A percentile compares a stretch with the other conserved stretches of the same genome.
Conservation (phyloP, 495 filamentous ascomycete genomes). For the Pseudevernia furfuracea region DNA sequence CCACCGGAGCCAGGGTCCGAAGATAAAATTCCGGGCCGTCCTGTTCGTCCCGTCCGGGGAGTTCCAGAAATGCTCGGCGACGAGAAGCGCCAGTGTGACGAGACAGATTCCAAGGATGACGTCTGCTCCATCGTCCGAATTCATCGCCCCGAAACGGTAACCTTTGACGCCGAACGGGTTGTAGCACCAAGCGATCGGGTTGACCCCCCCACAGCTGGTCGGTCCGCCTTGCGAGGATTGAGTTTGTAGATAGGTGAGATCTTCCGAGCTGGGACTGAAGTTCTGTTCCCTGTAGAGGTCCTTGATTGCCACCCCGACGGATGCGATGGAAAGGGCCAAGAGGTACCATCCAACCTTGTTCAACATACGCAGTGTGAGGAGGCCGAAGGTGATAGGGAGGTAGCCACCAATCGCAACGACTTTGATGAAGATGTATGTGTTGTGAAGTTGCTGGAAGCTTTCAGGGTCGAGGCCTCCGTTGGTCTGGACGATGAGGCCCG, state of each 20-base stretch:
- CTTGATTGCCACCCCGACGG: constrained; percentile 13
- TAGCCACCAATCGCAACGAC: constrained; percentile 22
- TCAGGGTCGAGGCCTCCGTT: constrained; percentile 17
- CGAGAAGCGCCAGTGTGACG: background rate
- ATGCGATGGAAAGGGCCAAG: constrained; percentile 13
- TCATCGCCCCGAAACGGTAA: background rate
- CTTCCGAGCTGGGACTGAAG: too few relatives aligned
- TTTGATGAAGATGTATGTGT: constrained; percentile 19
- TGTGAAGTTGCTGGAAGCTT: constrained; percentile 21
- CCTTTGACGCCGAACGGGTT: background rate
- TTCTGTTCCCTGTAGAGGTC: constrained; percentile 12
- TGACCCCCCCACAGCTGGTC: background rate
- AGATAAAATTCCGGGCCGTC: too few relatives aligned
- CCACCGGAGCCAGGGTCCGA: too few relatives aligned
- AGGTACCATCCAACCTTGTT: constrained; percentile 23
- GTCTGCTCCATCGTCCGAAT: background rate
- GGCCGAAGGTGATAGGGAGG: constrained; percentile 23
- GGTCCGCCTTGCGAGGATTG: constrained; percentile 4
- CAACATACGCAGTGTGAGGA: constrained; percentile 19
- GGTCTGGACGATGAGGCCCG: constrained; percentile 12
- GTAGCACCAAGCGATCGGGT: background rate
- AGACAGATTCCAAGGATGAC: background rate
- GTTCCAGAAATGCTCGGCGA: background rate
- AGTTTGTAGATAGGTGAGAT: too few relatives aligned
- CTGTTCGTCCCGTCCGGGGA: too few relatives aligned